Conservation (phyloP, 2,329 filamentous ascomycete species). For the Phaeosphaeriaceae sp. region DNA sequence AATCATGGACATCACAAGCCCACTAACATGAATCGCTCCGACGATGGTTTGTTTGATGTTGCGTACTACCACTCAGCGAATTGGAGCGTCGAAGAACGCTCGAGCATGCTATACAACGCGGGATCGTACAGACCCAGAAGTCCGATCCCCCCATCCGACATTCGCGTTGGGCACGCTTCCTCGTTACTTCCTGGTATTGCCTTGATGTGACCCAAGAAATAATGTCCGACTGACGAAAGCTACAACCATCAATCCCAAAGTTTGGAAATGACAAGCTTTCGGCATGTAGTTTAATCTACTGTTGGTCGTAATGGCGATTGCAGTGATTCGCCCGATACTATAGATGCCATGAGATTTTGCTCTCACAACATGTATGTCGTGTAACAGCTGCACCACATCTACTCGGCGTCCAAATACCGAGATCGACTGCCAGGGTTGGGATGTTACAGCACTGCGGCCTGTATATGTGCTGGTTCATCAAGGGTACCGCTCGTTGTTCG, state of each 20-base stretch:
- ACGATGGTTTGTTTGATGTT: background rate
- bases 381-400: background rate
- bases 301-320: background rate
- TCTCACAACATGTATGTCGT: background rate
- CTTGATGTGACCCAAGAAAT: background rate
- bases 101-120: background rate
- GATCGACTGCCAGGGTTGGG: background rate
- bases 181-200: background rate
- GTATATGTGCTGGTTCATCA: background rate
- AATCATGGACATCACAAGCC: too few species aligned
- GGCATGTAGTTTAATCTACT: background rate
- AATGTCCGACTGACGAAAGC: background rate
- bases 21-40: too few species aligned
- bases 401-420: background rate
- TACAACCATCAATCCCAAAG: background rate
- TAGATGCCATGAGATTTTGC: background rate
- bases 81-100: background rate
- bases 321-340: conserved; percentile 1
- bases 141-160: background rate
- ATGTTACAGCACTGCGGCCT: background rate
- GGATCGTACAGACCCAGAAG: background rate
- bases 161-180: too few species aligned
- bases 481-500: background rate
- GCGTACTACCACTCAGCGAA: background rate
- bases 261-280: background rate